Conservation (phyloP, 2,329 filamentous ascomycete species). For the Akanthomyces dipterigenus region DNA sequence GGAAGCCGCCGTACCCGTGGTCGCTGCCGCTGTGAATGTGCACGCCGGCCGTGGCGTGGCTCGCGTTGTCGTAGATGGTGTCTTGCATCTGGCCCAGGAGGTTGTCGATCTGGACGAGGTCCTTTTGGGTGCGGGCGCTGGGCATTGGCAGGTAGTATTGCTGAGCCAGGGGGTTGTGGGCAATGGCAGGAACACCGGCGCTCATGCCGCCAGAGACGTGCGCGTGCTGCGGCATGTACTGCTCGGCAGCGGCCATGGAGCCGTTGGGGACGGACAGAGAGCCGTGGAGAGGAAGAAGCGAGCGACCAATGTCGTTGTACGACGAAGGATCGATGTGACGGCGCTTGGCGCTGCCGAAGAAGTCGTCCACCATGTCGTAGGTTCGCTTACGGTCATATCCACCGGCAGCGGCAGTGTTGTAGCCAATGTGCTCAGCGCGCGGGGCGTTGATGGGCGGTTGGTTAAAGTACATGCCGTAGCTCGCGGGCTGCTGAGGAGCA, state of each 20-base stretch:
- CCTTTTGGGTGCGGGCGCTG: slow-evolving; percentile 86
- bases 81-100: slow-evolving; percentile 94
- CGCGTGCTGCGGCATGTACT: slow-evolving; percentile 44
- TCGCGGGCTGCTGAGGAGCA: slow-evolving; percentile 45
- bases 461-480: slow-evolving; percentile 75
- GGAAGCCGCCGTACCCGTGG: slow-evolving; percentile 52
- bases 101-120: slow-evolving; percentile 88
- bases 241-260: slow-evolving; percentile 37
- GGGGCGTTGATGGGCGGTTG: slow-evolving; percentile 48
- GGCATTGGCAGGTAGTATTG: slow-evolving; percentile 85
- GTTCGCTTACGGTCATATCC: slow-evolving; percentile 73
- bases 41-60: slow-evolving; percentile 72
- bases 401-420: slow-evolving; percentile 39
- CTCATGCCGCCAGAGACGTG: slow-evolving; percentile 41
- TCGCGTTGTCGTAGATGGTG: slow-evolving; percentile 90
- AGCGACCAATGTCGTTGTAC: slow-evolving; percentile 87
- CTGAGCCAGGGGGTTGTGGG: slow-evolving; percentile 53
- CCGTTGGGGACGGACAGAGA: slow-evolving; percentile 56
- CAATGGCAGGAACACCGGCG: slow-evolving; percentile 50
- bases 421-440: slow-evolving; percentile 58
- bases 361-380: slow-evolving; percentile 86
- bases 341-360: slow-evolving; percentile 89
- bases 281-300: slow-evolving; percentile 74
- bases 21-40: slow-evolving; percentile 62
- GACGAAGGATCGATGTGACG: slow-evolving; percentile 81